Evolutionary conservation across 805 yeast species (phyloP), one percentile per base, ranked within the genome.

Genomic region (Candida nanaspora): DNA sequence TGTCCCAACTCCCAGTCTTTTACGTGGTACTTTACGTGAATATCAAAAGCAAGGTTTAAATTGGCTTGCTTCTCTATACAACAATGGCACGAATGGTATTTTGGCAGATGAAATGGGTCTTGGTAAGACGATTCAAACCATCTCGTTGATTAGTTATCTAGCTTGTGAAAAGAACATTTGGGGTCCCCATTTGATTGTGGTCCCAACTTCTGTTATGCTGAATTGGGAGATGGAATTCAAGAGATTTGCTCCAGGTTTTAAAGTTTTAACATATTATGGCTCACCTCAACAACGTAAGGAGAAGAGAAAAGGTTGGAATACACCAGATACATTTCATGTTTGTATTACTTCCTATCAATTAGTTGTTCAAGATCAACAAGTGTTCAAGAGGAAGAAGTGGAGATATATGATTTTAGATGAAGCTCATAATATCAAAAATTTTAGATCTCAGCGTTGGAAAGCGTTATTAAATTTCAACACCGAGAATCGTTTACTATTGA

Each of bases 221-320:
- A 93, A 93, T 56, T 93, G 99, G 99, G 99, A 93, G 60, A 91
- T 94, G 97, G 99, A 93, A 56, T 89, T 93, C 65, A 93, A 94
- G 55, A 78, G 95, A 52, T 93, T 93, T 69, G 97, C 97, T 1
- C 99, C 99, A 0, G 99, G 98, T 0, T 84, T 93, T 60, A 91
- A 94, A 60, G 93, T 93, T 3, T 57, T 93, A 58, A 93, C 98
- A 0, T 93, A 93, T 60, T 93, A 91, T 54, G 99, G 99, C 0
- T 81, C 94, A 14, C 98, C 98, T 0, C 95, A 86, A 53, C 98
- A 93, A 59, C 80, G 99, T 56, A 89, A 89, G 37, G 93, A 86
- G 48, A 93, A 93, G 57, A 78, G 99, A 53, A 82, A 83, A 48
- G 99, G 99, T 2, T 93, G 99, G 99, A 91, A 91, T 55, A 88